Evolutionary conservation across 75 land plant species (phyloP).

Genomic region (Adiantum capillusveneris): DNA sequence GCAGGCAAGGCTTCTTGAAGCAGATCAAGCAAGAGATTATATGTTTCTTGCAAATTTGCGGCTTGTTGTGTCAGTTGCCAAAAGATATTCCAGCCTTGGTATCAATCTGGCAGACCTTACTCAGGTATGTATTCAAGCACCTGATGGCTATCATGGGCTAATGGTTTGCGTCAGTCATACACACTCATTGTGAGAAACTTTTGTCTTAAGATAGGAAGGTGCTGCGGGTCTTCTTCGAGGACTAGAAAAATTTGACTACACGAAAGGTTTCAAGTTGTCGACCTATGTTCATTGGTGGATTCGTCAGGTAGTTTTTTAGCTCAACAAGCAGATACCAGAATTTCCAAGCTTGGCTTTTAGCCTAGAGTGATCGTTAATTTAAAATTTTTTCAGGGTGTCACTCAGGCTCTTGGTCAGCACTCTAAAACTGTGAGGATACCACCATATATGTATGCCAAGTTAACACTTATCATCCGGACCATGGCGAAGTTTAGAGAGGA

Average conservation of each 20-base stretch:
- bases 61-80: conserved; percentile 37
- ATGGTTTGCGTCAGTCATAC: no score
- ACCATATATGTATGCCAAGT: conserved; percentile 16
- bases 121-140: conserved; percentile 20
- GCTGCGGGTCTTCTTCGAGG: conserved; percentile 31
- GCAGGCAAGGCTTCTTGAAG: conserved; percentile 12
- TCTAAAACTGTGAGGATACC: conserved; percentile 32
- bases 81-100: conserved; percentile 24
- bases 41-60: conserved; percentile 29
- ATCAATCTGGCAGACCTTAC: conserved; percentile 33
- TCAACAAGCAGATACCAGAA: no score
- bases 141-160: no score
- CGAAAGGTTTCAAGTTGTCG: conserved; percentile 33
- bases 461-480: conserved; percentile 14
- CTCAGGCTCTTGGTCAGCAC: conserved; percentile 21
- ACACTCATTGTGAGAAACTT: no score
- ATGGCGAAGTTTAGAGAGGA: conserved; percentile 10
- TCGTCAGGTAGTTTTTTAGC: conserved; percentile 20
- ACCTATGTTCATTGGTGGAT: conserved; percentile 49
- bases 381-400: conserved; percentile 16
- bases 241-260: conserved; percentile 35
- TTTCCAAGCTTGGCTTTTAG: no score
- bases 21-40: conserved; percentile 24
- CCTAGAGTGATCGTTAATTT: no score
- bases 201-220: conserved; percentile 28